Conservation (phyloP, 495 filamentous ascomycete species). For the Daldinia grandis region DNA sequence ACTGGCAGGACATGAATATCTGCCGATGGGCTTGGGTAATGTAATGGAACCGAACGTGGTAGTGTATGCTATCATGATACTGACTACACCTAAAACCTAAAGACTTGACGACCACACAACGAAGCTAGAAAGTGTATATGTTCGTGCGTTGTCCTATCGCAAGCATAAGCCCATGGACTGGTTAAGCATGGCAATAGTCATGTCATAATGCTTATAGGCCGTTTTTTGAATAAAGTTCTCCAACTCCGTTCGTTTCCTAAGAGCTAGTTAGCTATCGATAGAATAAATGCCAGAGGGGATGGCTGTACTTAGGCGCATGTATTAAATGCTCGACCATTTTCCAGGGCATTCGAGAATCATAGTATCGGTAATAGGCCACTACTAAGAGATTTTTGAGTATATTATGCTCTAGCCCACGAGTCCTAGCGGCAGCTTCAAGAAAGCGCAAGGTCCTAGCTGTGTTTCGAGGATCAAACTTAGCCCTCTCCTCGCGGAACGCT, state of each 20-base stretch:
- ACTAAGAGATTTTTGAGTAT: constrained; percentile 79
- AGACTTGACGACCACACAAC: background rate
- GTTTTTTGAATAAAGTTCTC: constrained; percentile 28
- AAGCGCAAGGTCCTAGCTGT: constrained; percentile 82
- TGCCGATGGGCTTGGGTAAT: constrained; percentile 4
- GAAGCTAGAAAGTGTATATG: background rate
- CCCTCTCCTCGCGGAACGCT: constrained; percentile 70
- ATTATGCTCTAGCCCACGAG: constrained; percentile 77
- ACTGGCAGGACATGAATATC: constrained; percentile 7
- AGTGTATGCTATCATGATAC: background rate
- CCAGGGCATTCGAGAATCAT: background rate
- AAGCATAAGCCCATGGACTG: constrained; percentile 74
- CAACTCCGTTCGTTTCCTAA: constrained; percentile 8
- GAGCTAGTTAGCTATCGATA: constrained; percentile 7
- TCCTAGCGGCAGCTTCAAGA: constrained; percentile 70
- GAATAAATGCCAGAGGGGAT: background rate
- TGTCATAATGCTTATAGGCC: constrained; percentile 66
- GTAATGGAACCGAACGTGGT: background rate
- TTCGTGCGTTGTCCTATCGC: constrained; percentile 51
- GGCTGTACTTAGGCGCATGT: constrained; percentile 10
- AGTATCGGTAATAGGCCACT: constrained; percentile 36
- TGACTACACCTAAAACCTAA: background rate
- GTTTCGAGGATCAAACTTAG: constrained; percentile 65
- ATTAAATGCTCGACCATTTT: background rate
- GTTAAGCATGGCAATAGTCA: constrained; percentile 76